These are phyloP conservation scores for Erodium maritimum DNA, from an alignment of 345 rosid species.

Conservation along the genomic window DNA sequence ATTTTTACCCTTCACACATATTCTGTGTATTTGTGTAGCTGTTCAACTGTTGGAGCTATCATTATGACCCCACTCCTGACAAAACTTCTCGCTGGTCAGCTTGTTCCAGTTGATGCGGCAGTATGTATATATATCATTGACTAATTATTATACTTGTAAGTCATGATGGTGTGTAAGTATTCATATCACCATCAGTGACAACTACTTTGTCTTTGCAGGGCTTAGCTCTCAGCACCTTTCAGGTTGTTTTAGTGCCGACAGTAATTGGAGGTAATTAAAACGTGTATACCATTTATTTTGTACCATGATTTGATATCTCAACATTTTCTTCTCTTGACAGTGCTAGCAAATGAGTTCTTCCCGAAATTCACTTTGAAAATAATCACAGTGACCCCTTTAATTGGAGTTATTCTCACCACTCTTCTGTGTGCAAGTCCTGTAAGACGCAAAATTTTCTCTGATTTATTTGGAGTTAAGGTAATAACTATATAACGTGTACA, in stretches of 20 bases:
- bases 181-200: neutral
- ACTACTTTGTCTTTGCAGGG: slow-evolving; percentile 41
- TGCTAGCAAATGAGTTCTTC: slow-evolving; percentile 79
- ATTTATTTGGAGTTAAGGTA: neutral
- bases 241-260: slow-evolving; percentile 89
- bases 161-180: too few relatives aligned
- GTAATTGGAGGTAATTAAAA: slow-evolving; percentile 54
- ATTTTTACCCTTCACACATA: neutral
- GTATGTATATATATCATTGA: slow-evolving; percentile 40
- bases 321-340: slow-evolving; percentile 30
- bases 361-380: slow-evolving; percentile 84
- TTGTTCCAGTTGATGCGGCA: slow-evolving; percentile 94
- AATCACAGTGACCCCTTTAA: slow-evolving; percentile 65
- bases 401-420: slow-evolving; percentile 88
- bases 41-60: slow-evolving; percentile 96
- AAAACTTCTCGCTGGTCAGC: slow-evolving; percentile 98
- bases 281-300: neutral
- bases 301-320: slow-evolving; percentile 6
- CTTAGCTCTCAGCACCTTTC: slow-evolving; percentile 88
- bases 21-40: slow-evolving; percentile 28
- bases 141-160: too few relatives aligned
- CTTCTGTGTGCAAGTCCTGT: slow-evolving; percentile 96
- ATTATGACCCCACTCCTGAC: slow-evolving; percentile 97
- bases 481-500: neutral
- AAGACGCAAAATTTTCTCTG: slow-evolving; percentile 20